These are phyloP conservation scores for Pseudonectria buxi DNA, from an alignment of 2,329 filamentous ascomycete species.

Conservation along the genomic window DNA sequence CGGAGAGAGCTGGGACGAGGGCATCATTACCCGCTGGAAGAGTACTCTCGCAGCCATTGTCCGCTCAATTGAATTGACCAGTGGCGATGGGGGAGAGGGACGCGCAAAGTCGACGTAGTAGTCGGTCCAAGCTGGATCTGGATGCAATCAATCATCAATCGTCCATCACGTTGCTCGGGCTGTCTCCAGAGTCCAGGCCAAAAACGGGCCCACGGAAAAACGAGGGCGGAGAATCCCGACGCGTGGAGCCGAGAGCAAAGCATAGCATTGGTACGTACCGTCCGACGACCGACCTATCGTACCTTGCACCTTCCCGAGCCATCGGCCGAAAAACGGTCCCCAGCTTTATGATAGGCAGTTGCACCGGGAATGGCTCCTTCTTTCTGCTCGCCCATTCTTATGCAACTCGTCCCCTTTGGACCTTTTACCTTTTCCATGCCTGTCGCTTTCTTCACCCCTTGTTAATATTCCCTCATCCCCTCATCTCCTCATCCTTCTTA, in stretches of 20 bases:
- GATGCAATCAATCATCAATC: no score
- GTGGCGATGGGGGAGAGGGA: slow-evolving; percentile 15
- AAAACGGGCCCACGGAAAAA: slow-evolving; percentile 20
- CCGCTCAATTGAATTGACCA: slow-evolving; percentile 46
- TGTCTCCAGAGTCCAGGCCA: slow-evolving; percentile 1
- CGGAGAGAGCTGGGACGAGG: not conserved
- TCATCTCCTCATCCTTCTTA: not conserved
- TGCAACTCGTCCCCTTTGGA: no score
- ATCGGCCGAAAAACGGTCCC: no score
- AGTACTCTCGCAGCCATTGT: slow-evolving; percentile 56
- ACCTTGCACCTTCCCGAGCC: no score
- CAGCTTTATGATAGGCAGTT: no score
- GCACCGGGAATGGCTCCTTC: no score
- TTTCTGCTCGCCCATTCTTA: no score
- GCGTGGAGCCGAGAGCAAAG: slow-evolving; percentile 11
- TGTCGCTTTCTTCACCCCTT: not conserved
- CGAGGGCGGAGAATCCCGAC: slow-evolving; percentile 21
- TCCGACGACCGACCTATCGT: no score
- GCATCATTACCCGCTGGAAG: slow-evolving; percentile 44
- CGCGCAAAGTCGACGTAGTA: slow-evolving; percentile 19
- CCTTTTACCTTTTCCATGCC: not conserved
- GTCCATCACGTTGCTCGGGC: slow-evolving; percentile 11
- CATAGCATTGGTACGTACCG: slow-evolving; percentile 5
- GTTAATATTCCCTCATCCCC: not conserved
- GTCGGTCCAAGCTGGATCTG: slow-evolving; percentile 13